Evolutionary conservation across 2,329 filamentous ascomycete genomes (phyloP).

Genomic region (Eutypa lata): DNA sequence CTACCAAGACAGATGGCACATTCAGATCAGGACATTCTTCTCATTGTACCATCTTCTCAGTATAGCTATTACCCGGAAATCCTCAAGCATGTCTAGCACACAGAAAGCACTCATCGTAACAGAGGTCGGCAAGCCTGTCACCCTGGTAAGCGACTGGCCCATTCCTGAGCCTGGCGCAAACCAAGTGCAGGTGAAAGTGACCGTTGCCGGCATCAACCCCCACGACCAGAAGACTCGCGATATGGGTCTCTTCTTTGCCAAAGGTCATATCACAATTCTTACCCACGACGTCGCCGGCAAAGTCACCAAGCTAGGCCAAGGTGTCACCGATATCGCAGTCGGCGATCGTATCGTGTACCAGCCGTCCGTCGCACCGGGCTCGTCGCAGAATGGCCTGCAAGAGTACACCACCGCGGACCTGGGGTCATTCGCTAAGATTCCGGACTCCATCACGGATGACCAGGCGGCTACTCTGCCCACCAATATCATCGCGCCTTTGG

Average conservation of each 20-base stretch:
- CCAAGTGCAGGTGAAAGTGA: conserved; percentile 36
- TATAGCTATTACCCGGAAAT: too few species aligned
- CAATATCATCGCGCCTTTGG: conserved; percentile 31
- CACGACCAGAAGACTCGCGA: conserved; percentile 39
- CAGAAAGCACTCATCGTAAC: conserved; percentile 24
- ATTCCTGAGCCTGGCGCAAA: conserved; percentile 27
- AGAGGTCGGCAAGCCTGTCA: conserved; percentile 22
- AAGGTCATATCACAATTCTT: conserved; percentile 29
- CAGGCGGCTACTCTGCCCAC: conserved; percentile 34
- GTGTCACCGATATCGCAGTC: conserved; percentile 19
- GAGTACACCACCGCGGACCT: conserved; percentile 34
- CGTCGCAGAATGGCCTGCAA: conserved; percentile 29
- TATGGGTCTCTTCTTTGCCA: conserved; percentile 32
- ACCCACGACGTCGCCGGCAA: conserved; percentile 32
- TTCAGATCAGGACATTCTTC: too few species aligned
- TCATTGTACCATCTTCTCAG: too few species aligned
- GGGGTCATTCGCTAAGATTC: conserved; percentile 26
- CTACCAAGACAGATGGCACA: too few species aligned
- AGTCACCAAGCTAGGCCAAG: conserved; percentile 25
- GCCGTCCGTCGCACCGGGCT: conserved; percentile 4
- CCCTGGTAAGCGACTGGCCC: conserved; percentile 14
- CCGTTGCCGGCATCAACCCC: conserved; percentile 26
- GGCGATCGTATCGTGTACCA: conserved; percentile 32
- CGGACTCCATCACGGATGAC: conserved; percentile 29
- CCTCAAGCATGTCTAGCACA: conserved; percentile 2